Evolutionary conservation across 139 green algal species (phyloP), one percentile per base, ranked within the genome.

Genomic region (Tetraselmis chui): DNA sequence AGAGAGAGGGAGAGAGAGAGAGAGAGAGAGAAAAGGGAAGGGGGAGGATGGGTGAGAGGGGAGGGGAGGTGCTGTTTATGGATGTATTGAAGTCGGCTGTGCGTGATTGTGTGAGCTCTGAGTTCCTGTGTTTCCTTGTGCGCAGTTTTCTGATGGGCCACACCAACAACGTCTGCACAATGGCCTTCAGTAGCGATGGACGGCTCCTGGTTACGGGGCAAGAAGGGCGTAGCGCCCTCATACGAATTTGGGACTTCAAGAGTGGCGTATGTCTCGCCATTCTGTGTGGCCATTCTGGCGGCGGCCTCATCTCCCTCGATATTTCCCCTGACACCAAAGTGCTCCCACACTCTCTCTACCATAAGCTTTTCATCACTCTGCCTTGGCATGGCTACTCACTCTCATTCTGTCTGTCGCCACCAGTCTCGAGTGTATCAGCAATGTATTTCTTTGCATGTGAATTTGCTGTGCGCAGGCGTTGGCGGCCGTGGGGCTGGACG

Each of bases 221-320:
- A 84, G 93, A 95, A 80, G 93, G 93, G 30, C 85, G 87, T 79
- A 78, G 89, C 11, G 83, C 88, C 0, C 1, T 92, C 2, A 85
- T 96, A 27, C 86, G 92, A n/a, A 32, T 96, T 22, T 97, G 93
- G 93, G 89, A 93, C 82, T 87, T 93, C 30, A 23, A 28, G 0
- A 88, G 31, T 31, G 85, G 89, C 11, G 74, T 77, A 1, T 94
- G 91, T 83, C 78, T 91, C 28, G 85, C 88, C 31, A 82, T 91
- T 0, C 84, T 95, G 1, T 87, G 88, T 59, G 89, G 88, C 89
- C 74, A 30, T 75, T 2, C n/a, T 32, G n/a, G 83, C 1, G 82
- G 80, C 25, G 89, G 86, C 25, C 82, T 94, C n/a, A 80, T 83
- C 23, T 89, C 85, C 24, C 77, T 97, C 32, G 91, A 95, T 82